Base-by-base conservation (phyloP, 805 yeast species). In the Zygoascus flipseniorum region DNA sequence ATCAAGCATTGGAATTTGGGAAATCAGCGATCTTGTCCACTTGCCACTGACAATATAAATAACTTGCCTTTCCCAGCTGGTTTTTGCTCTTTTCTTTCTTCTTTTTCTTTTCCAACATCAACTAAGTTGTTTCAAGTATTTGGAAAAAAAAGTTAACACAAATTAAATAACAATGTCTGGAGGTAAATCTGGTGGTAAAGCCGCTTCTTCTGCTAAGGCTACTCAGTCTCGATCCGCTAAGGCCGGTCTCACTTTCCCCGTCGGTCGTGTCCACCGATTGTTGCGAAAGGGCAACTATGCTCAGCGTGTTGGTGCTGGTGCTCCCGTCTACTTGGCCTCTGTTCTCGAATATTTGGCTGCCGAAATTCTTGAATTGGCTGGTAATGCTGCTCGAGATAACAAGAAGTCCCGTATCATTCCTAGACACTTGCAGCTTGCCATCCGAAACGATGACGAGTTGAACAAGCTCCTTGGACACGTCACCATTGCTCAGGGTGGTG, bases 211-310 rank as follows among this genome's bases (percentile, higher is more conserved):
- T 67, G 90, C 89, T 73, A 92, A 92, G 78, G 89, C 95, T 69
- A 85, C 97, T 71, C 93, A 92, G 79, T 86, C 97, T 54, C 89
- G 98, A 84, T 92, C 98, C 65, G 85, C 97, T 61, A 92, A 89
- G 81, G 97, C 98, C 71, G 98, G 97, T 75, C 83, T 92, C 71
- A 88, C 95, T 68, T 92, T 92, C 95, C 98, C 98, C 79, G 98
- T 92, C 64, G 98, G 98, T 76, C 90, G 98, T 84, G 93, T 92
- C 65, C 97, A 92, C 81, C 85, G 97, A 79, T 81, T 90, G 66
- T 78, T 92, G 70, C 88, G 95, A 83, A 89, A 86, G 78, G 97
- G 96, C 73, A 88, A 90, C 85, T 88, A 92, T 79, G 95, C 97
- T 70, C 95, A 90, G 79, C 85, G 98, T 80, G 85, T 92, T 67